Evolutionary conservation across 768 basidiomycete genomes (phyloP).

Genomic region (Coprinopsis strossmayeri): DNA sequence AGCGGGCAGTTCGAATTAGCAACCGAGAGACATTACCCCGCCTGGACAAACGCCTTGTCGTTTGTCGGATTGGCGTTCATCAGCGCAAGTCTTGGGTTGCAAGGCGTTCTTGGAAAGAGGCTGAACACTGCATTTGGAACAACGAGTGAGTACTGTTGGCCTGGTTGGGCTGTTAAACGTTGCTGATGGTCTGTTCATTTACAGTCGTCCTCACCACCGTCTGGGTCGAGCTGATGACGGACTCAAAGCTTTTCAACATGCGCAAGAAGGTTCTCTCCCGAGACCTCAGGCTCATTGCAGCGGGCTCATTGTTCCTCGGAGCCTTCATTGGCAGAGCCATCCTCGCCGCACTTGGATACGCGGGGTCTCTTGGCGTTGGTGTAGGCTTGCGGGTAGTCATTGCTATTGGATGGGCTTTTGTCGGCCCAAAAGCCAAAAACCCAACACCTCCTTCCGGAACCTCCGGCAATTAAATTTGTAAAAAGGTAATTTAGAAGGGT

Average conservation of each 20-base stretch:
- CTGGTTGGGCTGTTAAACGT: background rate
- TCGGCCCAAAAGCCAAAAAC: slow-evolving; percentile 35
- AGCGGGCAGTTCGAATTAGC: slow-evolving; percentile 52
- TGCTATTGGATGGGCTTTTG: slow-evolving; percentile 58
- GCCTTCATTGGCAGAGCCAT: slow-evolving; percentile 63
- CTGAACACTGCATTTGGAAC: slow-evolving; percentile 76
- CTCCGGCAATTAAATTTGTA: too few species aligned
- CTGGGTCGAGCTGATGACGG: slow-evolving; percentile 85
- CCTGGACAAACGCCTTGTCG: slow-evolving; percentile 62
- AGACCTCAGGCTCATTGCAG: slow-evolving; percentile 68
- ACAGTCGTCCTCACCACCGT: slow-evolving; percentile 79
- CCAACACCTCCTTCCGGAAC: too few species aligned
- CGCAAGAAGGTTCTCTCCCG: slow-evolving; percentile 48
- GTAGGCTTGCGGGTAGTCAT: slow-evolving; percentile 57
- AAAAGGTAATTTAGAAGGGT: too few species aligned
- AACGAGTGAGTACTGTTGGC: slow-evolving; percentile 44
- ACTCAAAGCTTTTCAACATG: slow-evolving; percentile 64
- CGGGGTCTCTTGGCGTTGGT: slow-evolving; percentile 60
- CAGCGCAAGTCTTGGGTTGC: slow-evolving; percentile 76
- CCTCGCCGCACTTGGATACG: slow-evolving; percentile 51
- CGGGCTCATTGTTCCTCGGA: slow-evolving; percentile 63
- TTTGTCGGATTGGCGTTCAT: slow-evolving; percentile 75
- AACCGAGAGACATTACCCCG: slow-evolving; percentile 48
- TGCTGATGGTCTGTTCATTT: background rate
- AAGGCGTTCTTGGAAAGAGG: slow-evolving; percentile 81